These are phyloP conservation scores for Udeniomyces megalosporus DNA, from an alignment of 768 basidiomycete genomes.

Conservation along the genomic window DNA sequence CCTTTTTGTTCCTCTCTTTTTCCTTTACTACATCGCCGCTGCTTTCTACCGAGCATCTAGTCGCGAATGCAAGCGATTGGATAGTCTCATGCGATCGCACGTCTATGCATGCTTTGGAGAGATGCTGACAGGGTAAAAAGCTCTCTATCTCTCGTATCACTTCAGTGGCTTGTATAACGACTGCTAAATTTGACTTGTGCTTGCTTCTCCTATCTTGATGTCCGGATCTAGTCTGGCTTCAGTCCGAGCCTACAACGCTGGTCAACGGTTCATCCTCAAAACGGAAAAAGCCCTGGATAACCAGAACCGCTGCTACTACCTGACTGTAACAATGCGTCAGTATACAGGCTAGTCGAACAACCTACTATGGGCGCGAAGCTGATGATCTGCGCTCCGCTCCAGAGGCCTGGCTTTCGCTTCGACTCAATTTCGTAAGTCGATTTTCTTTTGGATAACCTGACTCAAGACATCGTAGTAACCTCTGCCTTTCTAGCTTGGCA, in stretches of 20 bases:
- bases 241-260: constrained; percentile 73
- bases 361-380: no score
- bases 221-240: constrained; percentile 30
- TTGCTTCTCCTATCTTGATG: background rate
- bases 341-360: no score
- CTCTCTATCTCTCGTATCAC: no score
- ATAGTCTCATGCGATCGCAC: constrained; percentile 47
- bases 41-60: constrained; percentile 73
- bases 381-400: no score
- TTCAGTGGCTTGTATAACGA: no score
- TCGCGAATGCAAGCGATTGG: constrained; percentile 54
- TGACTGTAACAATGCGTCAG: no score
- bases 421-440: background rate
- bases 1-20: background rate
- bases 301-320: constrained; percentile 47
- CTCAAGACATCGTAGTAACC: no score
- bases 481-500: constrained; percentile 43
- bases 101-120: constrained; percentile 95
- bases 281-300: constrained; percentile 59
- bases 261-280: constrained; percentile 53
- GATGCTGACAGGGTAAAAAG: constrained; percentile 51
- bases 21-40: constrained; percentile 54
- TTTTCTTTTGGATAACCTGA: no score
- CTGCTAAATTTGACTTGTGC: constrained; percentile 33
- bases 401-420: constrained; percentile 55